A percentile compares a stretch with the other conserved stretches of the same genome.
Conservation (phyloP, 2,329 filamentous ascomycete genomes). For the Diaporthe australafricana region DNA sequence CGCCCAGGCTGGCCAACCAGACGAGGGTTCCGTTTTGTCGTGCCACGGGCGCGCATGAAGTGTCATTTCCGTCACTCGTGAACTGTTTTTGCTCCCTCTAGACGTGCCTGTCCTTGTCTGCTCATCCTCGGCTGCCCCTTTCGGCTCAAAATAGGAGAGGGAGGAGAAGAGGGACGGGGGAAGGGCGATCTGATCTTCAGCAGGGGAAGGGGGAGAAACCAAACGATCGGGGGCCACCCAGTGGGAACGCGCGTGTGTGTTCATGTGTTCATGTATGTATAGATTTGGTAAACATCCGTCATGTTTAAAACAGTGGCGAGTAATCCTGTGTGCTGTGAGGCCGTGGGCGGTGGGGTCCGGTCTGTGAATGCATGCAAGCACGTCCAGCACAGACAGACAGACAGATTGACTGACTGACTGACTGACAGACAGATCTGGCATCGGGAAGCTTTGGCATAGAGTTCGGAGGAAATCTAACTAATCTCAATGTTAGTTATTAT, state of each 20-base stretch:
- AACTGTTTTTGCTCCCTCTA: background rate
- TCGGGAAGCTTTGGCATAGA: slow-evolving; percentile 8
- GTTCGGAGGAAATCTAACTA: slow-evolving; percentile 26
- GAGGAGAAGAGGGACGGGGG: background rate
- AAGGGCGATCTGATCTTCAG: slow-evolving; percentile 16
- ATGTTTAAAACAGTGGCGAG: background rate
- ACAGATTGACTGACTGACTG: no score
- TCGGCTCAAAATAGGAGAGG: slow-evolving; percentile 12
- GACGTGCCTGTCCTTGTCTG: slow-evolving; percentile 14
- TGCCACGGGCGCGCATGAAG: slow-evolving; percentile 19
- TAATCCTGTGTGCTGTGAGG: background rate
- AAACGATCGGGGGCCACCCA: slow-evolving; percentile 12
- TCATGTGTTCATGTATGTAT: background rate
- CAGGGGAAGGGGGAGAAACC: slow-evolving; percentile 17
- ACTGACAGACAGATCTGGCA: background rate
- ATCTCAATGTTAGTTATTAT: slow-evolving; percentile 4
- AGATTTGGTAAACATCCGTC: background rate
- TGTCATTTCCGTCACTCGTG: slow-evolving; percentile 20
- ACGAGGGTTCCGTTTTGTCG: slow-evolving; percentile 13
- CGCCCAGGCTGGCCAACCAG: slow-evolving; percentile 13
- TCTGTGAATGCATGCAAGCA: background rate
- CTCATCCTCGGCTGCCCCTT: background rate
- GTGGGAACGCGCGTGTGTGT: background rate
- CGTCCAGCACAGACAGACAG: background rate
- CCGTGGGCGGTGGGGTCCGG: background rate